Evolutionary conservation across 768 basidiomycete species (phyloP), one percentile per base, ranked within the genome.

Genomic region (Filobasidium wieringae): DNA sequence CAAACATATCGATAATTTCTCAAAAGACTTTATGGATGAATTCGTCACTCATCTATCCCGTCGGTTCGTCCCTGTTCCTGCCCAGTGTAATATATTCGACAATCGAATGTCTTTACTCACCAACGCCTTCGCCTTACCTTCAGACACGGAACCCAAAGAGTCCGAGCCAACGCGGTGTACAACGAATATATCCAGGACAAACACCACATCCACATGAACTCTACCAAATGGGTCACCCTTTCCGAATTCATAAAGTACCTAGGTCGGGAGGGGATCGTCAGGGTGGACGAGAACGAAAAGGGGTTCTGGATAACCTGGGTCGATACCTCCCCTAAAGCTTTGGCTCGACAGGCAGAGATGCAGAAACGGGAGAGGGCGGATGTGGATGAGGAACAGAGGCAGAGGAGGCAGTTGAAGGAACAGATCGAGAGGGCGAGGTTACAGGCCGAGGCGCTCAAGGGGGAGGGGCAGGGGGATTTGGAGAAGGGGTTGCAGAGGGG

Each of bases 301-400:
- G 95, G 95, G 0, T 91, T 88, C 84, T 99, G 92, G 73, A 80
- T 99, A 61, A 83, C 85, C 33, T 99, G 95, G 95, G 87, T 99
- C 54, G 95, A 99, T 74, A 96, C 80, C 74, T 87, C 87, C 57
- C 95, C 95, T 14, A 88, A 90, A 67, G 90, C 95, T 1, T 78
- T 99, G 32, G 88, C 87, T 7, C 89, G 90, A 77, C 84, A 85
- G 74, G 74, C 72, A 11, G 72, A 72, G 11, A 54, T 68, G 50
- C 67, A 69, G 77, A 93, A 96, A 78, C 90, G 92, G 75, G 93
- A 97, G 69, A 80, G 92, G 15, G 81, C 84, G 24, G 88, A 88
- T 26, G 84, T 83, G 72, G 91, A 88, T 22, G 93, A 97, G 68
- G 95, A 99, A 74, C 87, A 90, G 72, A 81, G 95, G 39, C 93